These are phyloP conservation scores for Cicer chorassanicum DNA, from an alignment of 306 rosid genomes.

Conservation along the genomic window DNA sequence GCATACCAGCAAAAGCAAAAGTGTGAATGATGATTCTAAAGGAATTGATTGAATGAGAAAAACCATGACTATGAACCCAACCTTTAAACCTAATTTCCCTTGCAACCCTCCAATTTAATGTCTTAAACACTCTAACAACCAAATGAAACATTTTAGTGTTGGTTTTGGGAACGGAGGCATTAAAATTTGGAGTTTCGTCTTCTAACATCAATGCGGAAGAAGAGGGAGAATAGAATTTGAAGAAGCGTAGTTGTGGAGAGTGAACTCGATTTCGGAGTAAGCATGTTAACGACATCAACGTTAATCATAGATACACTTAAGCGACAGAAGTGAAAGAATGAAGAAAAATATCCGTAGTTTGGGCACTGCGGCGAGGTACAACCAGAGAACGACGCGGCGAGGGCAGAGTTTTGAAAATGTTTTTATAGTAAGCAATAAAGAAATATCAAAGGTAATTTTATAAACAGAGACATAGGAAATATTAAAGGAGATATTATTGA, in stretches of 20 bases:
- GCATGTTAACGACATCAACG: background rate
- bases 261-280: constrained; percentile 34
- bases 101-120: constrained; percentile 60
- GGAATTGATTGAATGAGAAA: constrained; percentile 44
- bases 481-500: no score
- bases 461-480: no score
- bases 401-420: no score
- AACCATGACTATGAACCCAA: constrained; percentile 7
- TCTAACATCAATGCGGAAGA: constrained; percentile 53
- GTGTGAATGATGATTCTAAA: constrained; percentile 58
- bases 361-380: no score
- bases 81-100: constrained; percentile 54
- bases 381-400: no score
- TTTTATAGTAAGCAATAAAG: no score
- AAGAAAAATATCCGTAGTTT: no score
- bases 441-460: no score
- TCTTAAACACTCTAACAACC: constrained; percentile 56
- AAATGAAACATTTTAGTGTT: constrained; percentile 42
- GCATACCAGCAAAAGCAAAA: constrained; percentile 62
- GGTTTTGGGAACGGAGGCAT: background rate
- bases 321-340: no score
- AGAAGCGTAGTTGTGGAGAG: constrained; percentile 30
- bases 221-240: constrained; percentile 41
- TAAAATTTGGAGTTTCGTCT: constrained; percentile 51
- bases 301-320: background rate